Base-by-base conservation (phyloP, 23 red algal species). In the Gracilariopsis chorda region DNA sequence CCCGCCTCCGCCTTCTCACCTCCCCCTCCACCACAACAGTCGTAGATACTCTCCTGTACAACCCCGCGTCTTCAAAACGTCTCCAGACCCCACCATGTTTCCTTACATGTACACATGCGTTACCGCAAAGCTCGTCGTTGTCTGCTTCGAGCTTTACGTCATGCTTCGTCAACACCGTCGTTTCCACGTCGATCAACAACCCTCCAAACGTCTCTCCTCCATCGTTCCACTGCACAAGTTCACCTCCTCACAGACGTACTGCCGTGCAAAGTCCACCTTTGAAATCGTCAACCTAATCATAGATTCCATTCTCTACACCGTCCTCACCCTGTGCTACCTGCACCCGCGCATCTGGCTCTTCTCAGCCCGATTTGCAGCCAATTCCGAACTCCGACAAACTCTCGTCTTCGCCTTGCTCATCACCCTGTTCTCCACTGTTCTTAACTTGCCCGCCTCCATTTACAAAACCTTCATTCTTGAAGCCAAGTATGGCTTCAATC, bases 391-490 rank as follows among this genome's bases (percentile, higher is more conserved):
- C 27, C 37, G 71, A 41, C 87, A 82, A 28, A 86, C 94, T 9
- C 51, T 93, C 30, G 3, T 91, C 40, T 85, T 96, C 40, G 57
- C 40, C 65, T 41, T 65, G 6, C 21, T 87, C 27, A 47, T 43
- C 14, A 39, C 32, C 16, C 37, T 85, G 49, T 24, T 96, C 1
- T 71, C 85, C 76, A 93, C 64, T 2, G 48, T 93, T 17, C 44
- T 87, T 41, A 73, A 77, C 20, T 60, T 96, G 69, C 94, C 94
- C 0, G 23, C 60, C 8, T 78, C 81, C 12, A 43, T 96, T 19
- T 96, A 96, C 83, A 83, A 53, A 21, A 96, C 88, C 20, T 96
- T 96, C 51, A 78, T 96, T 35, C 29, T 96, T 25, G 89, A 96
- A 51, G 87, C 80, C 51, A 68, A 70, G 23, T 96, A 88, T 49